Base-by-base conservation (phyloP, 768 basidiomycete genomes). In the Phanerochaete carnosa region DNA sequence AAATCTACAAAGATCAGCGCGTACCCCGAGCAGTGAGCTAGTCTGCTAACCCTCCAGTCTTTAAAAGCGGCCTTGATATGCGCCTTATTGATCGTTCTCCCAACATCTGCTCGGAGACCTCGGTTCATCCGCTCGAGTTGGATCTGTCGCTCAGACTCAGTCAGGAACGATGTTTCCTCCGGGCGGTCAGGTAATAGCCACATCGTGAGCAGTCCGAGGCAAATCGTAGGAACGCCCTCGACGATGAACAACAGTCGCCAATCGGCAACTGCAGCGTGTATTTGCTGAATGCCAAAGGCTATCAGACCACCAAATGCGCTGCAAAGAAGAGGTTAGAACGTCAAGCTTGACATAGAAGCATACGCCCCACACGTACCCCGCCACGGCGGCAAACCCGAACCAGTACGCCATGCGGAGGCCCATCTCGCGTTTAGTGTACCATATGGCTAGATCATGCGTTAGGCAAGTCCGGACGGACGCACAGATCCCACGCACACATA, bases 371-470 rank as follows among this genome's bases (percentile, higher is more conserved):
- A 53, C 62, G 19, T 43, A 62, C 62, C 91, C 91, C 3, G 92
- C 89, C 3, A 91, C 83, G 2, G 91, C 90, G 4, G 91, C 90
- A 68, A 92, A 93, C 9, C 88, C 88, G 62, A 92, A 93, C 88
- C 89, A 92, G 66, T 89, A 84, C 1, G 88, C 89, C 81, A 87
- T 82, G 47, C 90, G 83, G 51, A 89, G 72, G 29, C 90, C 90
- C 65, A 92, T 79, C 68, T 92, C 90, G 4, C 77, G 65, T 66
- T 83, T 88, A 0, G 90, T 92, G 68, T 92, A 92, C 69, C 88
- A 92, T 60, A 89, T 80, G 0, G 90, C 90, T 92, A 55, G 4
- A 11, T 51, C n/a, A 1, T 23, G 39, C 2, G 59, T 61, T 12
- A 52, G 26, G 5, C 19, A 29, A 28, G 51, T 15, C 35, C 13